Evolutionary conservation across 2,329 filamentous ascomycete species (phyloP), one percentile per base, ranked within the genome.

Genomic region (Arthrobotrys sinensis): DNA sequence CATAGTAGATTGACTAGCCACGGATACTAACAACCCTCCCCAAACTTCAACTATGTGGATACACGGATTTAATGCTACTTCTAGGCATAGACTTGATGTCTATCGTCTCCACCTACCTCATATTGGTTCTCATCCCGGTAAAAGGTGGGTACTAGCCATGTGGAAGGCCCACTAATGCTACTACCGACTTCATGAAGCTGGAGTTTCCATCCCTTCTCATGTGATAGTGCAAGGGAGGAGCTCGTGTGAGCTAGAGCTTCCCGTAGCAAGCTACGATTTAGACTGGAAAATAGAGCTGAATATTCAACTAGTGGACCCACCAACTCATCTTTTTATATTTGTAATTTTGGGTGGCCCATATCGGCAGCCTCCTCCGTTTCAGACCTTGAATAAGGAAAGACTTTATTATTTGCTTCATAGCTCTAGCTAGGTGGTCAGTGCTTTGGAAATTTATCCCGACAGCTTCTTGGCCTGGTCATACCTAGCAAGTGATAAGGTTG

Each of bases 381-480:
- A 24, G 11, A 5, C 8, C 6, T 43, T 40, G 14, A 60, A 60
- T 40, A 28, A 40, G 55, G 55, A 38, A 60, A 60, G 34, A 43
- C 16, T 12, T 28, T 8, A 6, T 57, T 6, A 10, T 11, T 57
- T n/a, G 14, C 14, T 60, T 40, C 19, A 28, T 60, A 28, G 5
- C 36, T 60, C 3, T n/a, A 28, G 24, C 24, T 28, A 28, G 36
- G 11, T n/a, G 19, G 52, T 16, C 55, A 60, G 36, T 43, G 34
- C 55, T 40, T 28, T 60, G 55, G 55, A 60, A 60, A 60, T 60
- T 60, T 60, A 43, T 43, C 55, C 55, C 55, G 55, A 60, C 36
- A 12, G 43, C 36, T 24, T 24, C 55, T 43, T 43, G 19, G 19
- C 36, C 16, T n/a, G 24, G 16, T 24, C 36, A 1, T 40, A 43